phyloP scores from a whole-genome alignment of 2,329 filamentous ascomycete species.

The Aotearoamyces nothofagi region DNA sequence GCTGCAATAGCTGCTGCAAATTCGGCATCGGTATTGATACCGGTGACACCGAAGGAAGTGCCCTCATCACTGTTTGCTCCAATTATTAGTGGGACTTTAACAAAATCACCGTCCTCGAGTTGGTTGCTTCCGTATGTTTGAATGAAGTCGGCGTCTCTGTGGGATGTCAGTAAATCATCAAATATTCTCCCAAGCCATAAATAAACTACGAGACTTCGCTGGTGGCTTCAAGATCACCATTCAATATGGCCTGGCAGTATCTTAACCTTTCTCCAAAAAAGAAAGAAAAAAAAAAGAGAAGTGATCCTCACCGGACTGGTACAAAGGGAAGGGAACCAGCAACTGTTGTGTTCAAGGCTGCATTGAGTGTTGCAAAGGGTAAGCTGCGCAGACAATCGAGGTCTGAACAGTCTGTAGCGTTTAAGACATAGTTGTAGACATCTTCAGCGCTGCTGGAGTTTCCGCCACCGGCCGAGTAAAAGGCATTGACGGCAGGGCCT shows the following conservation, averaged over 20 bases:
- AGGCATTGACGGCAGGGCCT: slow-evolving; percentile 6
- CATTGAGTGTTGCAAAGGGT: slow-evolving; percentile 18
- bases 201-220: no score
- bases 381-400: slow-evolving; percentile 16
- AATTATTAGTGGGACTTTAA: slow-evolving; percentile 27
- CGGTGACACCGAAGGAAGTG: slow-evolving; percentile 22
- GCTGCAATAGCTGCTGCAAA: slow-evolving; percentile 19
- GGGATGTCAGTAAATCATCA: no score
- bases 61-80: slow-evolving; percentile 23
- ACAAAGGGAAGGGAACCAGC: slow-evolving; percentile 15
- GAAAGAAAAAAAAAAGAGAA: no score
- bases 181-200: no score
- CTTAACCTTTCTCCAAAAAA: no score
- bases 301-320: no score
- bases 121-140: slow-evolving; percentile 17
- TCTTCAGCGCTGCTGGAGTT: slow-evolving; percentile 15
- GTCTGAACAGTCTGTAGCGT: slow-evolving; percentile 15
- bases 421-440: slow-evolving; percentile 21
- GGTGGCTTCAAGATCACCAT: no score
- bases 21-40: slow-evolving; percentile 37
- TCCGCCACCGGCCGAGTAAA: slow-evolving; percentile 3
- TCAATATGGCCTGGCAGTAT: no score
- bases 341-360: slow-evolving; percentile 17
- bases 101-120: slow-evolving; percentile 19
- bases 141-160: slow-evolving; percentile 23